Evolutionary conservation across 352 stramenopile genomes (phyloP), one percentile per base, ranked within the genome.

Genomic region (Pythium insidiosum): DNA sequence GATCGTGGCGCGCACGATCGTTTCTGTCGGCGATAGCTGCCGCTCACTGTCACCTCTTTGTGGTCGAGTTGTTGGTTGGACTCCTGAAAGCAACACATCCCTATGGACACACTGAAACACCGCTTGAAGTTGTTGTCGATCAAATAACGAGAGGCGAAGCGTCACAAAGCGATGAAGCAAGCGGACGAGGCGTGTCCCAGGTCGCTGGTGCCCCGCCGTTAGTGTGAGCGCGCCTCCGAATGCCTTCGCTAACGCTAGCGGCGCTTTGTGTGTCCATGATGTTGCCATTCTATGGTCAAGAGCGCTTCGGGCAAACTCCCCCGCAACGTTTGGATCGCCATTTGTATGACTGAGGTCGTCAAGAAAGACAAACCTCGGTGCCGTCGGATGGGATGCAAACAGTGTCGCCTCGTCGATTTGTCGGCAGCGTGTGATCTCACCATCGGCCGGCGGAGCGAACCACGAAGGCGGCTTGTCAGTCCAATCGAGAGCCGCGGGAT

Each of bases 1-100:
- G n/a, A 81, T 43, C 35, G 51, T 70, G 2, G 68, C 73, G 2
- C 73, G 68, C n/a, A 84, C 38, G 9, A 73, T 35, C 0, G 71
- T 57, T 48, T 86, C n/a, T n/a, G n/a, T n/a, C n/a, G n/a, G n/a
- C n/a, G n/a, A n/a, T n/a, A n/a, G n/a, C n/a, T n/a, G n/a, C n/a
- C n/a, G n/a, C n/a, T n/a, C n/a, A n/a, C n/a, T n/a, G n/a, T n/a
- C n/a, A n/a, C n/a, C n/a, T n/a, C n/a, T n/a, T n/a, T n/a, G n/a
- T n/a, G n/a, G n/a, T n/a, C n/a, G n/a, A n/a, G n/a, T n/a, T n/a
- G n/a, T n/a, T n/a, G n/a, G n/a, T n/a, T n/a, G n/a, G n/a, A n/a
- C n/a, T n/a, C n/a, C n/a, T n/a, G n/a, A n/a, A n/a, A n/a, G n/a
- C n/a, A n/a, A n/a, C n/a, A n/a, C n/a, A n/a, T n/a, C n/a, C n/a